Evolutionary conservation across 768 basidiomycete species (phyloP), one percentile per base, ranked within the genome.

Genomic region (Boletus huronensis): DNA sequence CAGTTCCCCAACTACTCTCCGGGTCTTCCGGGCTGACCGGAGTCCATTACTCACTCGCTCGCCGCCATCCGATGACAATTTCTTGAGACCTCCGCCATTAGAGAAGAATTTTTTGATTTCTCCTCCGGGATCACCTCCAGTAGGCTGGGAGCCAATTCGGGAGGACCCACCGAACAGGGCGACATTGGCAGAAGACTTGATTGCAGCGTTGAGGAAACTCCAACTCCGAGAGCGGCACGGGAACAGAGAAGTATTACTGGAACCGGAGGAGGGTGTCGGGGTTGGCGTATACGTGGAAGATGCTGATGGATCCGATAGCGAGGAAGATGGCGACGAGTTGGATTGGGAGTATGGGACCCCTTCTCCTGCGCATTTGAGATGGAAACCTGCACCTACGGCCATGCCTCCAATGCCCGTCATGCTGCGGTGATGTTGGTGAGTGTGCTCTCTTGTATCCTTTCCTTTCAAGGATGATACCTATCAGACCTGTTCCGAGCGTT

Each of bases 31-130:
- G 17, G 88, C 83, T 7, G 86, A 88, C 60, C 80, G 82, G 17
- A 88, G 85, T 54, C 83, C 86, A 3, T 70, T 90, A 45, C 73
- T 79, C 50, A 70, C 70, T 54, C 69, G 49, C 14, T 71, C 68
- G 5, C 62, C 68, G 3, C 67, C 59, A 13, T 69, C 68, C 17
- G 53, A 64, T 29, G 64, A 60, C 42, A 61, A 65, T 44, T 62
- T 59, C 58, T 80, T 95, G 34, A 81, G 78, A 39, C 93, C 94
- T 0, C 96, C 96, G 0, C 73, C 79, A 0, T 61, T 85, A 36
- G 89, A 94, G 62, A 93, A 93, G 73, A 98, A 98, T 74, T 98
- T 98, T 73, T 80, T 99, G 44, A 95, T 99, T 58, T 98, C 97
- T 0, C 97, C 97, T 0, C 97, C 97, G 4, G 97, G 97, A 5